Evolutionary conservation across 345 rosid genomes (phyloP).

Genomic region (Mercurialis annua): DNA sequence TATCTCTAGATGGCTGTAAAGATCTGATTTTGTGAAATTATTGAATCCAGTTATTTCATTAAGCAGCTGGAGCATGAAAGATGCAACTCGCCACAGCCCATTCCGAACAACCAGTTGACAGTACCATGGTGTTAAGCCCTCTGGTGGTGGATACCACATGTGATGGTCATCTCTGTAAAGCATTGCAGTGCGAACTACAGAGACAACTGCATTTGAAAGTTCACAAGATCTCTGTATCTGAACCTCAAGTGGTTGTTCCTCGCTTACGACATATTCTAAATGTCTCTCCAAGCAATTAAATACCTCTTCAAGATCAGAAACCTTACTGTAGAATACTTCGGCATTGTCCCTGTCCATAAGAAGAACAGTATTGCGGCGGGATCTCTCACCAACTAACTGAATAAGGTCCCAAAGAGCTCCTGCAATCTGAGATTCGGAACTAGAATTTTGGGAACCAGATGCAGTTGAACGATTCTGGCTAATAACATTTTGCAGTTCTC

Average conservation of each 20-base stretch:
- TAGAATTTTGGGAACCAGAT: conserved; percentile 36
- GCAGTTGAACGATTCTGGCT: conserved; percentile 59
- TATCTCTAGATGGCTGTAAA: conserved; percentile 53
- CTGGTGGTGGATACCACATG: conserved; percentile 91
- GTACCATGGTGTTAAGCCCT: conserved; percentile 82
- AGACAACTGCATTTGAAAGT: conserved; percentile 69
- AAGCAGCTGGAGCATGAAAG: conserved; percentile 63
- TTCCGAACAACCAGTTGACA: conserved; percentile 63
- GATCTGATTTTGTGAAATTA: conserved; percentile 53
- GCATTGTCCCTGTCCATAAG: conserved; percentile 96
- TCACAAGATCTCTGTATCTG: conserved; percentile 76
- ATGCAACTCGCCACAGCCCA: conserved; percentile 78
- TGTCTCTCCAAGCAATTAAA: conserved; percentile 75
- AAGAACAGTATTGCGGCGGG: conserved; percentile 80
- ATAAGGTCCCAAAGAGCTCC: conserved; percentile 92
- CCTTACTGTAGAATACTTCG: conserved; percentile 94
- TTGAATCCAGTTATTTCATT: conserved; percentile 53
- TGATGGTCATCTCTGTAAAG: conserved; percentile 71
- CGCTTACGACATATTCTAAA: conserved; percentile 59
- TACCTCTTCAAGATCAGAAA: conserved; percentile 80
- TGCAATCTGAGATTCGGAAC: conserved; percentile 49
- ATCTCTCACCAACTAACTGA: conserved; percentile 84
- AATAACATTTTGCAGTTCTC: conserved; percentile 68
- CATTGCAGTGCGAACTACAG: conserved; percentile 56
- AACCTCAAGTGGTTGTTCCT: conserved; percentile 46